Conservation (phyloP, 495 filamentous ascomycete genomes). For the Cenococcum geophilum region DNA sequence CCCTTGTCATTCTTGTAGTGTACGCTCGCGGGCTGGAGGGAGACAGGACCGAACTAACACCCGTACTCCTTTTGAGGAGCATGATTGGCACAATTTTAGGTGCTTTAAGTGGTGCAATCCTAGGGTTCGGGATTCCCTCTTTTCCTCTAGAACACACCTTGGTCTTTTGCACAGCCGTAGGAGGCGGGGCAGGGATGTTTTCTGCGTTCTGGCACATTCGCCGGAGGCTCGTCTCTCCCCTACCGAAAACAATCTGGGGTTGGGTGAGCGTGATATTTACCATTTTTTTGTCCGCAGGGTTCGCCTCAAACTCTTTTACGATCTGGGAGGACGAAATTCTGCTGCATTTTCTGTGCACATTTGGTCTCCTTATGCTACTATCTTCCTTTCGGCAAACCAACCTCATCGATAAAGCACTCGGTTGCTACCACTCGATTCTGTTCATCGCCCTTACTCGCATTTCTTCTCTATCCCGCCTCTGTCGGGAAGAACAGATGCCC, state of each 20-base stretch:
- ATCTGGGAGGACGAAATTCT: constrained; percentile 98
- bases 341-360: constrained; percentile 84
- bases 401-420: constrained; percentile 59
- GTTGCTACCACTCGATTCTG: constrained; percentile 73
- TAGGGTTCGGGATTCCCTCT: constrained; percentile 25
- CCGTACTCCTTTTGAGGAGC: constrained; percentile 40
- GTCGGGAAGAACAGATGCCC: constrained; percentile 97
- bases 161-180: constrained; percentile 51
- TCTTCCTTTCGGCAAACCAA: constrained; percentile 65
- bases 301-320: constrained; percentile 95
- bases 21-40: constrained; percentile 59
- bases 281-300: constrained; percentile 74
- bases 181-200: constrained; percentile 57
- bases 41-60: constrained; percentile 49
- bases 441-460: constrained; percentile 78
- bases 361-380: constrained; percentile 65
- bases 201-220: constrained; percentile 49
- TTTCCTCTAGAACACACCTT: constrained; percentile 34
- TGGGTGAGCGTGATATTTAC: constrained; percentile 79
- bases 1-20: constrained; percentile 58
- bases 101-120: constrained; percentile 28
- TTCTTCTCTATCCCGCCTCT: constrained; percentile 85
- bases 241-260: constrained; percentile 81
- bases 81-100: constrained; percentile 35
- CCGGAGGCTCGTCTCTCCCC: constrained; percentile 47